A percentile compares a stretch with the other conserved stretches of the same genome.
These are phyloP conservation scores for Rhizophora mangle DNA, from an alignment of 345 rosid genomes.

Conservation along the genomic window DNA sequence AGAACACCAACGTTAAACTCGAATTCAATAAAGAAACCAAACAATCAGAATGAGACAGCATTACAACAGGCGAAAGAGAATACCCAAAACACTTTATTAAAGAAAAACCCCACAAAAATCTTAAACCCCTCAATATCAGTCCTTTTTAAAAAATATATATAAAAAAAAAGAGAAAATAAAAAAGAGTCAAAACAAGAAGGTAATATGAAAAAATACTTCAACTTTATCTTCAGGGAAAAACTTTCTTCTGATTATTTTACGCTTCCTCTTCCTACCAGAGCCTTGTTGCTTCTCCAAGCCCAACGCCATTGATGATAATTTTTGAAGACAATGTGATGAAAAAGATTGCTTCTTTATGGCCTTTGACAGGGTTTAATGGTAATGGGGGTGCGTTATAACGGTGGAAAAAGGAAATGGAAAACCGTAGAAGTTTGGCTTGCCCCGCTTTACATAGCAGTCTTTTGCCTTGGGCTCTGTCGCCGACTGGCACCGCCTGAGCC, in stretches of 20 bases:
- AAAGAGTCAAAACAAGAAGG: not conserved
- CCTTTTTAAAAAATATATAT: no score
- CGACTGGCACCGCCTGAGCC: no score
- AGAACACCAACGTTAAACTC: not conserved
- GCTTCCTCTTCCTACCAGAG: slow-evolving; percentile 14
- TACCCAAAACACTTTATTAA: no score
- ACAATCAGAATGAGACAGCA: not conserved
- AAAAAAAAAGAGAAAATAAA: not conserved
- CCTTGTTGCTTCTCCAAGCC: not conserved
- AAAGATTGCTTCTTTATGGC: not conserved
- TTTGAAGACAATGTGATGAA: not conserved
- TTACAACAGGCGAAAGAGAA: not conserved
- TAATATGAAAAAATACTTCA: slow-evolving; percentile 23
- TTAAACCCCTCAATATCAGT: no score
- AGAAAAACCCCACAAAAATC: no score
- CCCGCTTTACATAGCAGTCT: no score
- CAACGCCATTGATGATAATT: slow-evolving; percentile 5
- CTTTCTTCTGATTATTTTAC: slow-evolving; percentile 10
- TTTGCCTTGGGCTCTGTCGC: no score
- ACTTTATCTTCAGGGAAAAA: slow-evolving; percentile 25
- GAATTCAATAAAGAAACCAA: not conserved
- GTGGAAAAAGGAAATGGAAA: no score
- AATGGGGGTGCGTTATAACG: no score
- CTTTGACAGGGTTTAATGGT: no score
- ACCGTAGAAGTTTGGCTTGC: no score